Evolutionary conservation across 2,329 filamentous ascomycete species (phyloP), one percentile per base, ranked within the genome.

Genomic region (Pseudocercospora pini-densiflorae): DNA sequence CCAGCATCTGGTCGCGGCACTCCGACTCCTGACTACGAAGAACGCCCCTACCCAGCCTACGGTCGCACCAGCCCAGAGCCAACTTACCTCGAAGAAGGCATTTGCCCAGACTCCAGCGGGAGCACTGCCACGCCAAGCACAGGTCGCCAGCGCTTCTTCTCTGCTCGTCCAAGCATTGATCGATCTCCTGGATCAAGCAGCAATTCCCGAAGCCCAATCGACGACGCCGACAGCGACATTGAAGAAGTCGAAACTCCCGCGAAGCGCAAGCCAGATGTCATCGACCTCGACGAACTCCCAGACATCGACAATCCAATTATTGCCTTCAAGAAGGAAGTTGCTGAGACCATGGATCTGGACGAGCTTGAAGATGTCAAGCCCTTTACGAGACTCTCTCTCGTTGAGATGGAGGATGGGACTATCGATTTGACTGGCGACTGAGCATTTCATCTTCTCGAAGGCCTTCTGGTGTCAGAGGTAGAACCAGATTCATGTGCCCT

Each of bases 41-140:
- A 27, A 8, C 51, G 51, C 9, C 10, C 24, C 0, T 55, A 55
- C n/a, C 51, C 27, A n/a, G 16, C 51, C 12, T 55, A 55, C 8
- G 24, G 27, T 7, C 51, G 51, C 9, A 19, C 51, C 10, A 55
- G 51, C 3, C 27, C 23, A 31, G 16, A 24, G 21, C 51, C 51
- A 19, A 55, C 51, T 7, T 31, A 33, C 16, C 51, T 55, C 27
- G 51, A 55, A 31, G 51, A 55, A 55, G 51, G 51, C 51, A 55
- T 55, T 27, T 55, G 51, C 9, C 16, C 51, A 19, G 51, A 43
- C 40, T 43, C 16, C 19, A 9, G 21, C 19, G 5, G 8, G 6
- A 27, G 21, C 19, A 51, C 21, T 21, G 24, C 21, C 8, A 23
- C 47, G 6, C 47, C 47, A 1, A 27, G 24, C 47, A 16, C 19